Conservation (phyloP, 2,329 filamentous ascomycete genomes). For the Colletotrichum sp. region DNA sequence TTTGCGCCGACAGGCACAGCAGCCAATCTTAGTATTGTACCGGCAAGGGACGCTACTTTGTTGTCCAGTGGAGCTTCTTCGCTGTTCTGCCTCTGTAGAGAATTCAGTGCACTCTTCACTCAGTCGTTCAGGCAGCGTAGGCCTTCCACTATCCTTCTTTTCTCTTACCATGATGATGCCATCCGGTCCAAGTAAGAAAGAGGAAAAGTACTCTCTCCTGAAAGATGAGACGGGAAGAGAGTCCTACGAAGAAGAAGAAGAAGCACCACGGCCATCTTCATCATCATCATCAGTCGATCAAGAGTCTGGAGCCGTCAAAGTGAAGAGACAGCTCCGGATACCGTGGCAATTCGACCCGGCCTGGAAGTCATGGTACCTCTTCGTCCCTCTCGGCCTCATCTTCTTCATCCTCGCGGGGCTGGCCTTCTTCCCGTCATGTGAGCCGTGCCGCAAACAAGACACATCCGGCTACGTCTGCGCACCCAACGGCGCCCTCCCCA, state of each 20-base stretch:
- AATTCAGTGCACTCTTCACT: background rate
- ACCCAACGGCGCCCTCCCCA: background rate
- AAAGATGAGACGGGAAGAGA: background rate
- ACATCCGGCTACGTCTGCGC: slow-evolving; percentile 4
- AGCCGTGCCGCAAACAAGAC: background rate
- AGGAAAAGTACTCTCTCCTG: slow-evolving; percentile 1
- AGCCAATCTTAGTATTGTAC: background rate
- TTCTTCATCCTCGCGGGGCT: background rate
- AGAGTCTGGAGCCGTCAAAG: background rate
- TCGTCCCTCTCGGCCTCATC: background rate
- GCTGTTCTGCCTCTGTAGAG: background rate
- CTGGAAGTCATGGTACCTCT: slow-evolving; percentile 9
- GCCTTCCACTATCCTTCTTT: background rate
- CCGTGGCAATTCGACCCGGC: slow-evolving; percentile 2
- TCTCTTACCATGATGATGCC: background rate
- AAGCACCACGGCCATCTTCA: background rate
- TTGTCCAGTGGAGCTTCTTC: background rate
- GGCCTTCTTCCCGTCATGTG: slow-evolving; percentile 9
- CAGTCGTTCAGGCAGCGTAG: background rate
- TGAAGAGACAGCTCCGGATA: background rate
- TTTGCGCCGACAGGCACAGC: background rate
- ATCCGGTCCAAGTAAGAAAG: background rate
- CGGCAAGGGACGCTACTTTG: background rate
- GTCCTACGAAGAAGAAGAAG: background rate
- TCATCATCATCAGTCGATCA: background rate